A percentile compares a stretch with the other conserved stretches of the same genome.
These are phyloP conservation scores for Tricholoma furcatifolium DNA, from an alignment of 768 basidiomycete genomes.

Conservation along the genomic window DNA sequence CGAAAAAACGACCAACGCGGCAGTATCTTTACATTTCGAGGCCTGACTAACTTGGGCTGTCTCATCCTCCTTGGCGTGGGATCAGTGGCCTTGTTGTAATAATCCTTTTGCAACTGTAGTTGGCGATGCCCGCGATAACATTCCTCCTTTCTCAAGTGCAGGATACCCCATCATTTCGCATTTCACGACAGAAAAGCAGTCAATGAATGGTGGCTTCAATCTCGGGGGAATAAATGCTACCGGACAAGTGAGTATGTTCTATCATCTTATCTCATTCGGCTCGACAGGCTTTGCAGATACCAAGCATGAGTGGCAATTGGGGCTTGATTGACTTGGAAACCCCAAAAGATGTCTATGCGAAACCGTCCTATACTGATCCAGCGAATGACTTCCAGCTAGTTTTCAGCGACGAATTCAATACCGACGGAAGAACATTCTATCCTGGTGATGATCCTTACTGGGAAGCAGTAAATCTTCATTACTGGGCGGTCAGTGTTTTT, in stretches of 20 bases:
- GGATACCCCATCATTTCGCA: conserved; percentile 65
- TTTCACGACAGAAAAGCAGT: conserved; percentile 43
- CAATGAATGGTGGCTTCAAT: conserved; percentile 63
- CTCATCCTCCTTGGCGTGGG: conserved; percentile 53
- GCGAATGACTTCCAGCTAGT: conserved; percentile 61
- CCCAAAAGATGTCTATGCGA: conserved; percentile 55
- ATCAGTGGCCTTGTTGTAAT: conserved; percentile 61
- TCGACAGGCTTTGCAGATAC: conserved; percentile 37
- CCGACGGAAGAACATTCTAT: conserved; percentile 77
- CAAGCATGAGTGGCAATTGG: conserved; percentile 58
- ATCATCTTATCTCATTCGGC: conserved; percentile 3
- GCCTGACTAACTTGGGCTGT: conserved; percentile 71
- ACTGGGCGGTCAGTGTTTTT: conserved; percentile 55
- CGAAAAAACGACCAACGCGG: conserved; percentile 56
- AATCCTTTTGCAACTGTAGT: conserved; percentile 2
- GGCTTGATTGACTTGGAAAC: conserved; percentile 79
- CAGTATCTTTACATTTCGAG: conserved; percentile 65
- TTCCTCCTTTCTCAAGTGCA: conserved; percentile 36
- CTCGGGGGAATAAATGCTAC: conserved; percentile 75
- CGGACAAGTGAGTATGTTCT: conserved; percentile 52
- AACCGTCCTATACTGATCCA: conserved; percentile 51
- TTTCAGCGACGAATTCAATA: conserved; percentile 89
- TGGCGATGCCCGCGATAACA: not conserved
- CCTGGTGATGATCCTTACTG: conserved; percentile 90
- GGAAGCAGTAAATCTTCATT: conserved; percentile 82